phyloP scores from a whole-genome alignment of 164 flowering plant genomes.

The Litsea cubeba region DNA sequence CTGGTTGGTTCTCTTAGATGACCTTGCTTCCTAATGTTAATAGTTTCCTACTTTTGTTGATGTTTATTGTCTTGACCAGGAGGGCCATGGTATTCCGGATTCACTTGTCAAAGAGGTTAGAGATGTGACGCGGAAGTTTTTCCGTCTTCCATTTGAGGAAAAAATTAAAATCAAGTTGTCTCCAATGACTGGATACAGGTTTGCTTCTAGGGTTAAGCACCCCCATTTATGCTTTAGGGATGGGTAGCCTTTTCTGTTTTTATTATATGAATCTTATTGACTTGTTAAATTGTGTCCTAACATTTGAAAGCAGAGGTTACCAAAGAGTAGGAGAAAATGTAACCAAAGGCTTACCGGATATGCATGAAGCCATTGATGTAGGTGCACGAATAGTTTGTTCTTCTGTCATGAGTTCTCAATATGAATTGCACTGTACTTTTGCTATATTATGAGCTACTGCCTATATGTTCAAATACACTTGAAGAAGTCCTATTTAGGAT shows the following conservation, averaged over 20 bases:
- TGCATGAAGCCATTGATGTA: constrained; percentile 98
- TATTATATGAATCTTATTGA: constrained; percentile 1
- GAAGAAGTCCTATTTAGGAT: not conserved
- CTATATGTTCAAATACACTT: not conserved
- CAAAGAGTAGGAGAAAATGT: constrained; percentile 83
- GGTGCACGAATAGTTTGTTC: constrained; percentile 13
- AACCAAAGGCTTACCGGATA: constrained; percentile 81
- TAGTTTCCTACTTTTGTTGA: too few species aligned
- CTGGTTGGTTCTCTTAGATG: too few species aligned
- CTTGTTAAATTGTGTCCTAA: not conserved
- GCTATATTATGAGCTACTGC: not conserved
- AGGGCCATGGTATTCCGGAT: constrained; percentile 86
- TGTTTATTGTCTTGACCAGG: constrained; percentile 36
- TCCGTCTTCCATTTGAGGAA: constrained; percentile 66
- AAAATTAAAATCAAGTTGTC: constrained; percentile 83
- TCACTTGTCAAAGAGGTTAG: constrained; percentile 63
- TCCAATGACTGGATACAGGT: constrained; percentile 76
- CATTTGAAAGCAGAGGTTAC: constrained; percentile 71
- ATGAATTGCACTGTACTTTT: not conserved
- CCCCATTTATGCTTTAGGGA: not conserved
- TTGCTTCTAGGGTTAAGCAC: not conserved
- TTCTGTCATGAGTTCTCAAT: not conserved
- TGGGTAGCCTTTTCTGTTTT: not conserved
- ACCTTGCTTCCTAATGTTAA: too few species aligned
- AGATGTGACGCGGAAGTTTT: constrained; percentile 47